phyloP scores from a whole-genome alignment of 2,329 filamentous ascomycete species.

The Dothideomycetes sp. region DNA sequence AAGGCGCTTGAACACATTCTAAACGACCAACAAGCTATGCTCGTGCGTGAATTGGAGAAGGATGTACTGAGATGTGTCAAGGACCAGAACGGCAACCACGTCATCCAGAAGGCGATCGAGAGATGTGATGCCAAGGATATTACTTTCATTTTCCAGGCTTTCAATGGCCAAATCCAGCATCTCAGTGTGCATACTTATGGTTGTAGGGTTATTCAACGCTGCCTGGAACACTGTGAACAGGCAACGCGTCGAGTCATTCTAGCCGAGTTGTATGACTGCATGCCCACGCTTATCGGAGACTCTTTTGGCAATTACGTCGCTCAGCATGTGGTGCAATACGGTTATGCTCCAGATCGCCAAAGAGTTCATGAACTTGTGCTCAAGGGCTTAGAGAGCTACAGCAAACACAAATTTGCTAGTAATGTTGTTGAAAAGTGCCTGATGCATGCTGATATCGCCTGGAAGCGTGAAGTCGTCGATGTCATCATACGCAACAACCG shows the following conservation, averaged over 20 bases:
- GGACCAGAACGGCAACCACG: conserved; percentile 90
- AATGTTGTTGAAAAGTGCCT: conserved; percentile 97
- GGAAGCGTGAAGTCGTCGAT: conserved; percentile 58
- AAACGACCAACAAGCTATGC: conserved; percentile 77
- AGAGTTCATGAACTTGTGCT: conserved; percentile 68
- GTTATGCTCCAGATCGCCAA: conserved; percentile 60
- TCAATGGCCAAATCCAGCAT: conserved; percentile 63
- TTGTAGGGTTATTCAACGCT: conserved; percentile 85
- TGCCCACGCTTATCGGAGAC: conserved; percentile 66
- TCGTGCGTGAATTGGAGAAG: conserved; percentile 73
- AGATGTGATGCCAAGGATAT: conserved; percentile 68
- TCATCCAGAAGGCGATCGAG: conserved; percentile 89
- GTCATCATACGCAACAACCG: conserved; percentile 50
- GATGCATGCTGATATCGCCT: conserved; percentile 56
- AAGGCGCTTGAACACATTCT: conserved; percentile 89
- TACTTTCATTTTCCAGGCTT: conserved; percentile 73
- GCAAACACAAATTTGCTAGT: conserved; percentile 92
- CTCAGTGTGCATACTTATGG: conserved; percentile 76
- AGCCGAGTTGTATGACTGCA: conserved; percentile 65
- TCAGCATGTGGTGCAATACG: conserved; percentile 80
- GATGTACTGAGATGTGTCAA: conserved; percentile 70
- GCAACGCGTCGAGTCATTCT: conserved; percentile 64
- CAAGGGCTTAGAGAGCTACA: conserved; percentile 61
- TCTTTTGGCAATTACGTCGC: conserved; percentile 95
- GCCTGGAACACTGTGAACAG: conserved; percentile 73